A percentile compares a stretch with the other conserved stretches of the same genome.
These are phyloP conservation scores for Aspergillus vadensis DNA, from an alignment of 2,329 filamentous ascomycete species.

Conservation along the genomic window DNA sequence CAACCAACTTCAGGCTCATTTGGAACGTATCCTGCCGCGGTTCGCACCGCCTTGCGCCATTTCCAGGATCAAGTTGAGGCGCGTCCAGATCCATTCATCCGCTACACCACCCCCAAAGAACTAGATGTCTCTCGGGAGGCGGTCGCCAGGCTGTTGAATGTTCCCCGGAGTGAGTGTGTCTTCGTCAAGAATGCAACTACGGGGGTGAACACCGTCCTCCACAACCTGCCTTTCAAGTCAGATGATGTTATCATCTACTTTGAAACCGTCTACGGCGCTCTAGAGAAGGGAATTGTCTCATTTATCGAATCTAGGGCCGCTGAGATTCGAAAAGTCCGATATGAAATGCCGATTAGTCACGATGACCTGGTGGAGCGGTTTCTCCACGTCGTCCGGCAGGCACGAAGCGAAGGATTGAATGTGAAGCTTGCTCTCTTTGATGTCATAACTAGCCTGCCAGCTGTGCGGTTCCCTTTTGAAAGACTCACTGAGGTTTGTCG, in stretches of 20 bases:
- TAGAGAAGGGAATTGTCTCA: constrained; percentile 72
- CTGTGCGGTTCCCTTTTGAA: constrained; percentile 78
- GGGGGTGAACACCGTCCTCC: constrained; percentile 69
- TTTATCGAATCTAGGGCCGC: constrained; percentile 67
- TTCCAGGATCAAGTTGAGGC: no score
- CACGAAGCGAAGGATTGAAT: constrained; percentile 59
- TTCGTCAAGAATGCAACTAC: constrained; percentile 81
- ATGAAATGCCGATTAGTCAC: constrained; percentile 71
- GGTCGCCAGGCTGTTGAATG: constrained; percentile 67
- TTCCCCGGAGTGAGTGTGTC: constrained; percentile 66
- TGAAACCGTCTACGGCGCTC: constrained; percentile 74
- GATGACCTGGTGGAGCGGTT: constrained; percentile 66
- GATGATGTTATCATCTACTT: constrained; percentile 79
- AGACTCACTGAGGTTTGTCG: constrained; percentile 64
- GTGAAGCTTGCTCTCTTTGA: constrained; percentile 76
- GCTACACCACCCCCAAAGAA: constrained; percentile 59
- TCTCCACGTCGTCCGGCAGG: constrained; percentile 56
- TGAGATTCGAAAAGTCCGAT: constrained; percentile 56
- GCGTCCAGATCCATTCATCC: constrained; percentile 54
- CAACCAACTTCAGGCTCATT: constrained; percentile 61
- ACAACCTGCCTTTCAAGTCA: constrained; percentile 66
- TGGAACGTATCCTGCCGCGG: constrained; percentile 65
- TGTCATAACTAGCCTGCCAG: constrained; percentile 75
- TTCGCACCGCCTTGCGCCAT: no score
- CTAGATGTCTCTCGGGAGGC: constrained; percentile 66